Evolutionary conservation across 768 basidiomycete genomes (phyloP), one percentile per base, ranked within the genome.

Genomic region (Boletus huronensis): DNA sequence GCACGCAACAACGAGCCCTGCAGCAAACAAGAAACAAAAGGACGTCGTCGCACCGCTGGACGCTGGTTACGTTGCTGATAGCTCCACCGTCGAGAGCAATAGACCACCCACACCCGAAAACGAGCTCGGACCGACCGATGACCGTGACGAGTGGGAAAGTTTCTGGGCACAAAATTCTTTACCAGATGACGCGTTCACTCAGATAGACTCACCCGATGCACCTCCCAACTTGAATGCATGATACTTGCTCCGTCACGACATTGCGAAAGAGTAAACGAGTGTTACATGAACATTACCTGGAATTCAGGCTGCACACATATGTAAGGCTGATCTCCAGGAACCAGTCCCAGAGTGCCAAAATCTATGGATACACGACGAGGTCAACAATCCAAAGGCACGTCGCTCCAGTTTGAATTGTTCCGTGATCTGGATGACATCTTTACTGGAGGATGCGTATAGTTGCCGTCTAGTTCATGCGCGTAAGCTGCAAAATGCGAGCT

Each of bases 71-170:
- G 61, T 61, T n/a, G 65, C 68, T 36, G 70, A 75, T 40, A 55
- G 29, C 42, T 60, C 59, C 16, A 55, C 62, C 38, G 19, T 55
- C 3, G 63, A 60, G 23, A 39, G 32, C 19, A 54, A 38, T 31
- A 57, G 48, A 50, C 47, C 57, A 45, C 47, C 26, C 50, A 64
- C 60, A 58, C 69, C 55, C 61, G 69, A 53, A 65, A 67, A 50
- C 40, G 56, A 65, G 38, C 58, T 64, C 9, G 65, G 66, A 25
- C 61, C 55, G 7, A 29, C 38, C 10, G 54, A 47, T 6, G 55
- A 53, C 9, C 67, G 70, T 41, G 78, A 80, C 55, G 77, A 82
- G 54, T 82, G 81, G 80, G 77, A 80, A 19, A 61, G 57, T 48
- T 77, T 74, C 52, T 80, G 77, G 77, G 72, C 68, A 40, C 66